Conservation (phyloP, 306 rosid genomes). For the Corylus americana region DNA sequence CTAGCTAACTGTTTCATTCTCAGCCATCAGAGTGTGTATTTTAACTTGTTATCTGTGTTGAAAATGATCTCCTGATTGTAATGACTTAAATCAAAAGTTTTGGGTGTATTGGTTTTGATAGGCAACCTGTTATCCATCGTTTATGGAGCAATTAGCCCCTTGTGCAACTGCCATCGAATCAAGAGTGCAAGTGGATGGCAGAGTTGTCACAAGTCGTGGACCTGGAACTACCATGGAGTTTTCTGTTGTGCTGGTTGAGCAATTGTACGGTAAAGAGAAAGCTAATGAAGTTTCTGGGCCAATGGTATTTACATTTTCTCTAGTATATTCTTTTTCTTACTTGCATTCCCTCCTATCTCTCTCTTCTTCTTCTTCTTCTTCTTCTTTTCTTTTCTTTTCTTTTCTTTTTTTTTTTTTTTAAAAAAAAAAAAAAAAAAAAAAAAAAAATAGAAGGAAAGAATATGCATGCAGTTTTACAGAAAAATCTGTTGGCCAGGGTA, state of each 20-base stretch:
- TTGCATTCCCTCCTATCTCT: neutral
- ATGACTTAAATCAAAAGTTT: neutral
- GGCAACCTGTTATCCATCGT: slow-evolving; percentile 85
- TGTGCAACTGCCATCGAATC: slow-evolving; percentile 70
- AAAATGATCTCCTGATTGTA: neutral
- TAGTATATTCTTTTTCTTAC: neutral
- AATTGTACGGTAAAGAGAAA: slow-evolving; percentile 80
- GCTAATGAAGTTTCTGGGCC: slow-evolving; percentile 86
- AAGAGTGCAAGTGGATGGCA: slow-evolving; percentile 84
- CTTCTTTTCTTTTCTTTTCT: too few species aligned
- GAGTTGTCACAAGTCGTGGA: slow-evolving; percentile 81
- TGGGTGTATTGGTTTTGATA: slow-evolving; percentile 33
- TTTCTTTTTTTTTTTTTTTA: too few species aligned
- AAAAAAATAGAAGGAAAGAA: neutral
- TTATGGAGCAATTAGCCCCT: slow-evolving; percentile 76
- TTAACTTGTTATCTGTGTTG: slow-evolving; percentile 4
- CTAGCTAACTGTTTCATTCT: slow-evolving; percentile 8
- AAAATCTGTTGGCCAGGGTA: neutral
- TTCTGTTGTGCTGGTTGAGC: slow-evolving; percentile 71
- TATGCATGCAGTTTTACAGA: neutral
- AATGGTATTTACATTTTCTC: slow-evolving; percentile 50
- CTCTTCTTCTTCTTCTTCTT: neutral
- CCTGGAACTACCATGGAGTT: slow-evolving; percentile 95
- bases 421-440: too few species aligned
- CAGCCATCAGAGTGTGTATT: neutral